Evolutionary conservation across 2,329 filamentous ascomycete species (phyloP), one percentile per base, ranked within the genome.

Genomic region (Fonsecaea pugnacius): DNA sequence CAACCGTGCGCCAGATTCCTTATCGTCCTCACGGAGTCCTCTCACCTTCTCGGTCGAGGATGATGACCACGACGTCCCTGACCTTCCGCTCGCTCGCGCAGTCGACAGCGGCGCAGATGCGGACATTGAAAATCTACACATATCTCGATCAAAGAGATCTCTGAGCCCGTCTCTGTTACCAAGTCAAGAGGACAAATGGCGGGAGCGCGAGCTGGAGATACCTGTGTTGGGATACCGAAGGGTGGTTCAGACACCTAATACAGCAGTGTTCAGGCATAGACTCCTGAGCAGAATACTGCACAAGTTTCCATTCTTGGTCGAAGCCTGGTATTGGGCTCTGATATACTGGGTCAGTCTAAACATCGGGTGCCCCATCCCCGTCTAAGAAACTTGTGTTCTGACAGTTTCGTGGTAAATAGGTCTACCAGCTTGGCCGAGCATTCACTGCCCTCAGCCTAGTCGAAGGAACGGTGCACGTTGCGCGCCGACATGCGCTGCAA

Each of bases 241-340:
- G 53, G 77, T 81, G 35, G 78, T 89, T 21, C 78, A 78, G 5
- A 85, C 85, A 18, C 87, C 88, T 2, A 88, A 90, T 73, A 89
- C 87, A 1, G 78, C 78, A 43, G 78, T 84, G 6, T 89, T 88
- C 71, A 80, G 83, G 67, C 81, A 85, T 66, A 83, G 85, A 53
- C 76, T 88, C 12, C 78, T 90, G 57, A 89, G 87, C 73, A 82
- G 88, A 4, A 70, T 91, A 38, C 80, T 91, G 14, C 81, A 81
- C 63, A 88, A 85, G 72, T 86, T 90, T 69, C 89, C 90, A 0
- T 92, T 92, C 73, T 75, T 91, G 32, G 87, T 87, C 1, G 90
- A 92, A 75, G 88, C 85, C 46, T 91, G 89, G 88, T 91, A 91
- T 71, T 91, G 89, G 89, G 85, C 87, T 2, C 77, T 91, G 67